These are phyloP conservation scores for Viola odorata DNA, from an alignment of 345 rosid species.

Conservation along the genomic window DNA sequence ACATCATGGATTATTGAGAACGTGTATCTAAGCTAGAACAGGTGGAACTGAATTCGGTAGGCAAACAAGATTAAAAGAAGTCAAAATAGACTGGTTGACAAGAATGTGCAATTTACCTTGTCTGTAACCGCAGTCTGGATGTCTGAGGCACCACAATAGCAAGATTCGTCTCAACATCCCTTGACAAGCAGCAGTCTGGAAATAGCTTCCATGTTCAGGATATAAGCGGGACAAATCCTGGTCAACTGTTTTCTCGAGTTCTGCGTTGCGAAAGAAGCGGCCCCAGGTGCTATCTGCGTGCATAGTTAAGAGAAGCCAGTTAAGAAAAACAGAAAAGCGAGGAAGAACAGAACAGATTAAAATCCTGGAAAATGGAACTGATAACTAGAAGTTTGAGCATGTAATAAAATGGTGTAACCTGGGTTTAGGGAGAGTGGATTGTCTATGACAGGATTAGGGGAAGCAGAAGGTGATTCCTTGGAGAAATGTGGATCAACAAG, in stretches of 20 bases:
- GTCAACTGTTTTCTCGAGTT: conserved; percentile 89
- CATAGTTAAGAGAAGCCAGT: not conserved
- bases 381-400: no score
- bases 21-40: no score
- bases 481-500: conserved; percentile 70
- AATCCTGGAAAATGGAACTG: no score
- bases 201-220: conserved; percentile 91
- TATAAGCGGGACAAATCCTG: conserved; percentile 89
- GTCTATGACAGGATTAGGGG: conserved; percentile 69
- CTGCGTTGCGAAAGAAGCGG: conserved; percentile 86
- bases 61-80: not conserved
- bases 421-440: conserved; percentile 97
- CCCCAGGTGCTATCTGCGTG: conserved; percentile 92
- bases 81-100: not conserved
- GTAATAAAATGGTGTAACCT: conserved; percentile 32
- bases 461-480: conserved; percentile 45
- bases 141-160: conserved; percentile 89
- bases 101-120: conserved; percentile 51
- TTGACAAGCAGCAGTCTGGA: conserved; percentile 94
- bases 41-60: no score
- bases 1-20: no score
- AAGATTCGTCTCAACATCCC: conserved; percentile 86
- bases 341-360: no score
- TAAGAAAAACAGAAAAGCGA: not conserved
- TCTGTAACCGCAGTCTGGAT: conserved; percentile 75